Evolutionary conservation across 2,329 filamentous ascomycete species (phyloP).

Genomic region (Cryphonectria parasitica): DNA sequence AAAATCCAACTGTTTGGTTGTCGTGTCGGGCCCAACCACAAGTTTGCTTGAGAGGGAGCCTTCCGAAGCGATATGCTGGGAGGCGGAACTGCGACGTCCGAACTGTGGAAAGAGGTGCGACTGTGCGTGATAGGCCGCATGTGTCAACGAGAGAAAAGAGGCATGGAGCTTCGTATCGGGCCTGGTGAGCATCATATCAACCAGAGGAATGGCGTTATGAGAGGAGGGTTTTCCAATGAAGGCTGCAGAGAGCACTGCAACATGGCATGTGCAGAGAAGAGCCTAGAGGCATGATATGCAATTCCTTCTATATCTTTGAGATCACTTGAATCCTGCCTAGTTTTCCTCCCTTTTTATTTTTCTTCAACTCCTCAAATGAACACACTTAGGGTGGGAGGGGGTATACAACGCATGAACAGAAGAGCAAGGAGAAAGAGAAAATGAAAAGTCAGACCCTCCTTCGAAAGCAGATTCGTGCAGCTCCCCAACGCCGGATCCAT

Average conservation of each 20-base stretch:
- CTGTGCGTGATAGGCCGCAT: neutral
- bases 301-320: constrained; percentile 5
- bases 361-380: constrained; percentile 20
- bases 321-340: constrained; percentile 20
- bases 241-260: neutral
- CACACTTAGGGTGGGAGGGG: constrained; percentile 20
- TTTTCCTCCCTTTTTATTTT: constrained; percentile 19
- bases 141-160: neutral
- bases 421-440: constrained; percentile 9
- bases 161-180: too few relatives aligned
- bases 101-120: neutral
- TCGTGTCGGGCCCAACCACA: neutral
- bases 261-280: neutral
- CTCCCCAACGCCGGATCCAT: constrained; percentile 28
- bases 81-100: neutral
- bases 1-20: neutral
- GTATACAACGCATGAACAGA: constrained; percentile 25
- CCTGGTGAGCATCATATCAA: neutral
- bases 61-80: neutral
- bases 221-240: neutral
- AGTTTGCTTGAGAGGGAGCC: neutral
- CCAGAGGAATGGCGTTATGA: neutral
- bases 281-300: neutral
- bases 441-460: neutral
- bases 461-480: constrained; percentile 21